Base-by-base conservation (phyloP, 805 yeast species). In the Candida nemodendra region DNA sequence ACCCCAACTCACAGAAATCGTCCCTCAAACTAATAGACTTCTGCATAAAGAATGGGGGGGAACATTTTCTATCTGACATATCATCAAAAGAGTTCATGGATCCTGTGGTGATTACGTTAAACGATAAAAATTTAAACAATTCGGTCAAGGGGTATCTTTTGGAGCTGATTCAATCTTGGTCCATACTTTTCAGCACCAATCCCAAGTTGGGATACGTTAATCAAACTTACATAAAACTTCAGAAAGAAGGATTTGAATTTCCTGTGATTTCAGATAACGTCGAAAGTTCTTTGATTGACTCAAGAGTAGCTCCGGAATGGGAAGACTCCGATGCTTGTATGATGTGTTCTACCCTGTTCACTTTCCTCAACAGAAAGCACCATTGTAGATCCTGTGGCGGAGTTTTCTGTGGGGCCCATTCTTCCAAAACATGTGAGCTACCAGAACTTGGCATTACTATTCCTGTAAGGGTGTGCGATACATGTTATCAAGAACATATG, bases 361-460 rank as follows among this genome's bases (percentile, higher is more conserved):
- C 93, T 1, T 74, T 91, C 57, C 66, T 90, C 43, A 89, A 86
- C 59, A 74, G 99, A 55, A 89, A 91, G 59, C 99, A 93, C 61
- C 99, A 93, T 63, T 93, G 99, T 62, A 74, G 99, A 36, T 84
- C 95, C 36, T 93, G 99, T 65, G 99, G 99, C 17, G 97, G 97
- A 3, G 96, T 88, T 0, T 91, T 74, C 56, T 81, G 95, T 61
- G 90, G 85, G 47, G 73, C 77, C 5, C 95, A 95, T 61, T 87
- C 97, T n/a, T 67, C 82, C 2, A 78, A 85, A 48, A 69, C 61
- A 33, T 68, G 80, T 23, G 81, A 90, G 8, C 66, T 93, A 39
- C 91, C 95, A 0, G 81, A 83, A 31, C 70, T 87, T 34, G 99
- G 99, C 0, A 87, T 93, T 27, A 76, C 78, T 47, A 87, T 84